Evolutionary conservation across 2,329 filamentous ascomycete genomes (phyloP).

Genomic region (Hymenoscyphus linearis): DNA sequence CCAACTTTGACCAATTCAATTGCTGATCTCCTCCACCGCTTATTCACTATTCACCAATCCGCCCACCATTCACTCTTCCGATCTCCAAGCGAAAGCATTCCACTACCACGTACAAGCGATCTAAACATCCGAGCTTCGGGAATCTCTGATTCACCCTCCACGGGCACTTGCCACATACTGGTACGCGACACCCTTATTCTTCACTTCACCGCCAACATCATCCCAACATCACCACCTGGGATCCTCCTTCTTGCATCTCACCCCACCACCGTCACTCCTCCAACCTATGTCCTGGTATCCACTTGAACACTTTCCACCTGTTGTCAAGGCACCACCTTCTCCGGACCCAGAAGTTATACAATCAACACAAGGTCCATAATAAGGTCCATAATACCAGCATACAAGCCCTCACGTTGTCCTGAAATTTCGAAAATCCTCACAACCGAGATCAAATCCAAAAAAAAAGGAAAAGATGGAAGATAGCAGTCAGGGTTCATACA

Average conservation of each 20-base stretch:
- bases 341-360: not conserved
- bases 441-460: not conserved
- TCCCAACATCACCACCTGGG: not conserved
- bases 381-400: not conserved
- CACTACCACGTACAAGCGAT: not conserved
- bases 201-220: not conserved
- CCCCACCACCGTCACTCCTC: not conserved
- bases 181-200: not conserved
- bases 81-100: not conserved
- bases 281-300: not conserved
- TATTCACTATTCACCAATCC: not conserved
- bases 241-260: not conserved
- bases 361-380: not conserved
- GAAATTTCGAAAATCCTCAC: not conserved
- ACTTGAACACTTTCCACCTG: not conserved
- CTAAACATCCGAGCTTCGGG: not conserved
- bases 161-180: not conserved
- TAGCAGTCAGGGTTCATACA: constrained; percentile 13
- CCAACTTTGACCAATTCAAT: not conserved
- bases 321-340: not conserved
- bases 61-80: too few species aligned
- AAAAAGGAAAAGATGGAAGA: constrained; percentile 21
- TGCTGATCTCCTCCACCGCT: not conserved
- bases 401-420: not conserved
- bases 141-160: not conserved